Base-by-base conservation (phyloP, 371 early-diverging fungal species). In the Mycotypha africana region DNA sequence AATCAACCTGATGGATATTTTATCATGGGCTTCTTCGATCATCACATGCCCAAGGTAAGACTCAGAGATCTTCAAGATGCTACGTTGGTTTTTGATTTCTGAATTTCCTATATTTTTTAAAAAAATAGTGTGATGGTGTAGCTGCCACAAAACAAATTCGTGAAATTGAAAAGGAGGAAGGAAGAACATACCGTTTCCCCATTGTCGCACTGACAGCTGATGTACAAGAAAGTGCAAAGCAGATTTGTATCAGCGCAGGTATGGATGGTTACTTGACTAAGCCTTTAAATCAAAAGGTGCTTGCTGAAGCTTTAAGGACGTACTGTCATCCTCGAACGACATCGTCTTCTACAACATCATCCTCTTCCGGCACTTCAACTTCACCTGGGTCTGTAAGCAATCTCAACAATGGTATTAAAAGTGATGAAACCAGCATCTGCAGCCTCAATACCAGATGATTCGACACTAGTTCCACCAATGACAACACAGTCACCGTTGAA, bases 31-130 rank as follows among this genome's bases (percentile, higher is more conserved):
- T 68, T 71, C 24, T 68, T 71, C 54, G 72, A 71, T 45, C 72
- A 71, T 43, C 72, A 71, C 42, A 71, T 71, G 72, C 72, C 72
- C 15, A 62, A 66, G 47, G 68, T 67, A 57, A 53, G 9, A 28
- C 28, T 8, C 28, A 28, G 16, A 15, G 14, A 23, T 12, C 16
- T 16, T 33, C 5, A 16, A 38, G 17, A 26, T 16, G 14, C n/a
- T n/a, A n/a, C n/a, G n/a, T n/a, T n/a, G n/a, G n/a, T n/a, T n/a
- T n/a, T n/a, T n/a, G n/a, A n/a, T n/a, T n/a, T n/a, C n/a, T n/a
- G n/a, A n/a, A n/a, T n/a, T n/a, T n/a, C n/a, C n/a, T n/a, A n/a
- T n/a, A n/a, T n/a, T n/a, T n/a, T n/a, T n/a, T n/a, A n/a, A n/a
- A n/a, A n/a, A 28, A 20, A 35, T 43, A 65, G 58, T 71, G 72